A percentile compares a stretch with the other conserved stretches of the same genome.
Conservation (phyloP, 2,329 filamentous ascomycete genomes). For the Ophiostoma triangulosporum region DNA sequence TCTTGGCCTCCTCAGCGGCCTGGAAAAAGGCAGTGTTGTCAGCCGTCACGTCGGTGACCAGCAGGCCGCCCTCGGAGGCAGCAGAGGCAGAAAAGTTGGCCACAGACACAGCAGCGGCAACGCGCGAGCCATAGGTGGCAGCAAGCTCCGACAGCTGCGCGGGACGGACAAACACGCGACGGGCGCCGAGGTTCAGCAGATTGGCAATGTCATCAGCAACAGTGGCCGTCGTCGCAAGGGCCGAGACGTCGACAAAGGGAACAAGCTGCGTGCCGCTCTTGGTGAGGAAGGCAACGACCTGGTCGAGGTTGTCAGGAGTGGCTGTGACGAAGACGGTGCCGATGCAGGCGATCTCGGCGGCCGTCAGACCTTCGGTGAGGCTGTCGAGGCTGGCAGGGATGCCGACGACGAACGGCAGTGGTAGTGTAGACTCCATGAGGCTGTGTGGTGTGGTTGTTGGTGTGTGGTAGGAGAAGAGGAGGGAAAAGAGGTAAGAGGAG, state of each 20-base stretch:
- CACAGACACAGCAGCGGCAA: conserved; percentile 36
- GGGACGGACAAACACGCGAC: conserved; percentile 68
- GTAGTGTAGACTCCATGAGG: conserved; percentile 52
- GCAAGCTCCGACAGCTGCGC: conserved; percentile 49
- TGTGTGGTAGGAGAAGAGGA: background rate
- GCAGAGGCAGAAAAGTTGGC: conserved; percentile 12
- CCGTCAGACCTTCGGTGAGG: conserved; percentile 35
- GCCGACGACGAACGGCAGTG: conserved; percentile 48
- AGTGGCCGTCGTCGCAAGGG: conserved; percentile 36
- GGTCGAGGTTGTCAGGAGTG: conserved; percentile 25
- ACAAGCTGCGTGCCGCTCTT: conserved; percentile 38
- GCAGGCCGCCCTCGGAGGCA: conserved; percentile 33
- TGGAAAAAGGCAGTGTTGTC: conserved; percentile 34
- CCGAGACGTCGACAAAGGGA: conserved; percentile 65
- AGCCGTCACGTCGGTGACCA: conserved; percentile 34
- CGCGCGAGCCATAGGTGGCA: conserved; percentile 38
- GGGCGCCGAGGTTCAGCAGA: conserved; percentile 72
- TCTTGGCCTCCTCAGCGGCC: conserved; percentile 27
- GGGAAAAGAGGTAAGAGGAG: background rate
- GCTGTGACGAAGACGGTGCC: conserved; percentile 46
- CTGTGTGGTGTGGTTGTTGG: background rate
- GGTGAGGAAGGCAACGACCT: conserved; percentile 33
- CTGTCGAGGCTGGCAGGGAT: conserved; percentile 33
- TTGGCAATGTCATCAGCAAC: conserved; percentile 57
- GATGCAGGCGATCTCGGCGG: conserved; percentile 44